Base-by-base conservation (phyloP, 371 early-diverging fungal genomes). In the Paraphysoderma sedebokerense region DNA sequence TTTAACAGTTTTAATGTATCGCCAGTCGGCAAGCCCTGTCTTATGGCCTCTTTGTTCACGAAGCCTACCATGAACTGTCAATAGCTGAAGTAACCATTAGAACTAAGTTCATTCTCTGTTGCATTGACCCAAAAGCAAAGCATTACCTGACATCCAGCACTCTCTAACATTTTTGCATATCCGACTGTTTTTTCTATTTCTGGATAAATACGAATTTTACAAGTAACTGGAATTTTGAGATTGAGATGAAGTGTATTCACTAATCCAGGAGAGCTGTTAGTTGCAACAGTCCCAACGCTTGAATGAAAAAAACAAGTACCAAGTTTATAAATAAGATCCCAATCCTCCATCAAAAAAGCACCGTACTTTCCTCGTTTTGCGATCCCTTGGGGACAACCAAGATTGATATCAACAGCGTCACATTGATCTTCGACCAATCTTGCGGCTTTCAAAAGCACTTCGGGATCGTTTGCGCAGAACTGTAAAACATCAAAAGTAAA, bases 391-490 rank as follows among this genome's bases (percentile, higher is more conserved):
- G 99, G 99, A 58, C 99, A 99, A 7, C 99, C 99, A 15, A 99
- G 73, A 49, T 98, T 99, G 31, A 98, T 61, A 65, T 98, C 99
- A 7, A 99, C 87, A 19, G 93, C 98, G 55, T 92, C 92, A 50
- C 92, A 91, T 40, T 84, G 64, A 45, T 77, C 71, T 53, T 87
- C 81, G 7, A 95, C 86, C 31, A 83, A 55, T 46, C 74, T 65
- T 1, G 96, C 92, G 2, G 98, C 95, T 35, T 67, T 63, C 1
- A 98, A 68, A 34, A 99, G 72, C 11, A 54, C 56, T 12, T 82
- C 77, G 2, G 97, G 89, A 49, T 97, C 87, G 61, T 99, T 98
- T 31, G 95, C 98, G 61, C 98, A 99, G 53, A 99, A 96, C 83
- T 86, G 63, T 1, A 15, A n/a, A 15, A 47, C n/a, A n/a, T n/a